These are phyloP conservation scores for Silene uniflora DNA, from an alignment of 148 eudicot species.

Conservation along the genomic window DNA sequence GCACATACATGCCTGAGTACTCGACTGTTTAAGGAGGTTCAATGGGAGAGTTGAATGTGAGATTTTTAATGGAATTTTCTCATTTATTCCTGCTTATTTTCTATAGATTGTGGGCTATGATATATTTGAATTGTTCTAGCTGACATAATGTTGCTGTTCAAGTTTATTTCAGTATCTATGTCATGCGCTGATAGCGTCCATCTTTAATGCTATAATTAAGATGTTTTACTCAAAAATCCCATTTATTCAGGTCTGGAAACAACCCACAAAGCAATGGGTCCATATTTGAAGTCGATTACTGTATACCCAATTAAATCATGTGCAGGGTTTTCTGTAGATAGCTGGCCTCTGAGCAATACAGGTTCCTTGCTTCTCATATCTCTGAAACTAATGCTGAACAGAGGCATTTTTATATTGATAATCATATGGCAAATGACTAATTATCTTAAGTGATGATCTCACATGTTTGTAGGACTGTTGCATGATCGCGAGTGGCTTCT, in stretches of 20 bases:
- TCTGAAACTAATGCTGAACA: neutral
- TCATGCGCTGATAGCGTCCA: neutral
- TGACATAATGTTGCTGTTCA: conserved; percentile 1
- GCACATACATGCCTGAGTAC: neutral
- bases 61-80: neutral
- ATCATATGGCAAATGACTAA: neutral
- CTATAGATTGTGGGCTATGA: neutral
- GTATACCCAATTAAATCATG: conserved; percentile 94
- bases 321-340: conserved; percentile 70
- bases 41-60: neutral
- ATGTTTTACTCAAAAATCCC: conserved; percentile 6
- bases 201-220: neutral
- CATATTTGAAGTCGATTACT: conserved; percentile 53
- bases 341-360: conserved; percentile 79
- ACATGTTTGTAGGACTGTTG: conserved; percentile 51
- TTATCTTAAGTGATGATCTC: neutral
- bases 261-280: conserved; percentile 21
- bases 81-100: neutral
- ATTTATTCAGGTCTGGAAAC: conserved; percentile 38
- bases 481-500: conserved; percentile 98
- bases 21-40: neutral
- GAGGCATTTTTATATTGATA: conserved; percentile 8
- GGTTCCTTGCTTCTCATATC: conserved; percentile 38
- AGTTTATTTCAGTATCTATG: conserved; percentile 6
- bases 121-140: neutral